Evolutionary conservation across 1,139 yeast genomes (phyloP).

Genomic region (Arxiozyma bovina): DNA sequence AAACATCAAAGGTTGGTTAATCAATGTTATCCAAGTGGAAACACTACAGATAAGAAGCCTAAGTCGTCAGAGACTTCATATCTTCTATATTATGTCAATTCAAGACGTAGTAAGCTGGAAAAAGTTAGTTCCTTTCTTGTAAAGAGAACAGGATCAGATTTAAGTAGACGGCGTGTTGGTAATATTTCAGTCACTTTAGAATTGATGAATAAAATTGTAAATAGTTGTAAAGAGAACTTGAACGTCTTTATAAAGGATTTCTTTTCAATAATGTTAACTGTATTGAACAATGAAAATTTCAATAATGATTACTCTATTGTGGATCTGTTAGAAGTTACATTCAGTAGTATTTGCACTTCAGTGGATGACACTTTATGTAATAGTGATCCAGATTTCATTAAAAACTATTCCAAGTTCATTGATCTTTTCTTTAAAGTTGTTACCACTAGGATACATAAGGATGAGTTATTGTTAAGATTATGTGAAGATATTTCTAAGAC

Average conservation of each 20-base stretch:
- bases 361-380: slow-evolving; percentile 62
- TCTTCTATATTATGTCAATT: slow-evolving; percentile 82
- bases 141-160: slow-evolving; percentile 56
- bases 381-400: slow-evolving; percentile 59
- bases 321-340: slow-evolving; percentile 31
- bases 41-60: slow-evolving; percentile 77
- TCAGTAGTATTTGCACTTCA: slow-evolving; percentile 44
- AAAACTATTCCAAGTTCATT: slow-evolving; percentile 34
- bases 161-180: slow-evolving; percentile 56
- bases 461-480: slow-evolving; percentile 26
- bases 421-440: slow-evolving; percentile 23
- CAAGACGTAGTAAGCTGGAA: slow-evolving; percentile 78
- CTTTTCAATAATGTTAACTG: slow-evolving; percentile 37
- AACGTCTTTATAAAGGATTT: slow-evolving; percentile 68
- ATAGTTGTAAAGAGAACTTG: slow-evolving; percentile 71
- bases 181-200: slow-evolving; percentile 75
- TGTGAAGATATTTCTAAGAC: slow-evolving; percentile 28
- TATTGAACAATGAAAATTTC: slow-evolving; percentile 22
- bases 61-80: slow-evolving; percentile 87
- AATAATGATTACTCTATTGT: slow-evolving; percentile 28
- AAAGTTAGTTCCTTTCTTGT: slow-evolving; percentile 70
- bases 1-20: slow-evolving; percentile 85
- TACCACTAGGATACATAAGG: slow-evolving; percentile 21
- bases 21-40: slow-evolving; percentile 90
- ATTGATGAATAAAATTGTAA: slow-evolving; percentile 60